These are phyloP conservation scores for Goffeauzyma gilvescens DNA, from an alignment of 768 basidiomycete genomes.

Conservation along the genomic window DNA sequence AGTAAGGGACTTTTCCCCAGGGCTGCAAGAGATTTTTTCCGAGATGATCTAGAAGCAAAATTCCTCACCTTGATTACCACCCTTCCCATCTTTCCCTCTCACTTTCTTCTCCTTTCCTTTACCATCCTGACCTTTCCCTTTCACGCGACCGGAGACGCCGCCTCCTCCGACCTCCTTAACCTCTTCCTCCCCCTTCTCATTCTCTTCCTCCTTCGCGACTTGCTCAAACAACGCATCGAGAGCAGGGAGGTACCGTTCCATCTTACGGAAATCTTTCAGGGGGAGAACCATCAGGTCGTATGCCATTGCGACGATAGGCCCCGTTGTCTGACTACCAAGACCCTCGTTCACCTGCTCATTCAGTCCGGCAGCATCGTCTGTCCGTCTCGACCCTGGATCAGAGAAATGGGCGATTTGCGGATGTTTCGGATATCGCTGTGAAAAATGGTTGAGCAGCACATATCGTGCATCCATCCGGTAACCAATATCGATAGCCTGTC, in stretches of 20 bases:
- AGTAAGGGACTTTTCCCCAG: too few species aligned
- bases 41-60: too few species aligned
- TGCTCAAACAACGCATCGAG: conserved; percentile 38
- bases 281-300: conserved; percentile 59
- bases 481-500: conserved; percentile 67
- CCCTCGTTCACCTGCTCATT: too few species aligned
- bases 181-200: conserved; percentile 12
- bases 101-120: conserved; percentile 11
- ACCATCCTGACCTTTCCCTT: conserved; percentile 24
- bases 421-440: conserved; percentile 76
- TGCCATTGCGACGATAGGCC: conserved; percentile 49
- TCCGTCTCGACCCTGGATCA: conserved; percentile 14
- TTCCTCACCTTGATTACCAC: neutral
- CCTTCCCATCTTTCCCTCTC: too few species aligned
- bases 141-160: conserved; percentile 18
- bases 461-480: conserved; percentile 65
- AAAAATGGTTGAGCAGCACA: conserved; percentile 86
- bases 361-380: conserved; percentile 13
- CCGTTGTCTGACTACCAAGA: too few species aligned
- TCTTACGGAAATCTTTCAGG: conserved; percentile 69
- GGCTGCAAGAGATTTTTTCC: too few species aligned
- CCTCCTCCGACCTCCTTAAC: conserved; percentile 11
- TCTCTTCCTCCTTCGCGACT: conserved; percentile 14
- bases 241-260: conserved; percentile 53
- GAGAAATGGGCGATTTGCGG: conserved; percentile 40